phyloP scores from a whole-genome alignment of 2,329 filamentous ascomycete genomes.

The Hysterium pulicare region DNA sequence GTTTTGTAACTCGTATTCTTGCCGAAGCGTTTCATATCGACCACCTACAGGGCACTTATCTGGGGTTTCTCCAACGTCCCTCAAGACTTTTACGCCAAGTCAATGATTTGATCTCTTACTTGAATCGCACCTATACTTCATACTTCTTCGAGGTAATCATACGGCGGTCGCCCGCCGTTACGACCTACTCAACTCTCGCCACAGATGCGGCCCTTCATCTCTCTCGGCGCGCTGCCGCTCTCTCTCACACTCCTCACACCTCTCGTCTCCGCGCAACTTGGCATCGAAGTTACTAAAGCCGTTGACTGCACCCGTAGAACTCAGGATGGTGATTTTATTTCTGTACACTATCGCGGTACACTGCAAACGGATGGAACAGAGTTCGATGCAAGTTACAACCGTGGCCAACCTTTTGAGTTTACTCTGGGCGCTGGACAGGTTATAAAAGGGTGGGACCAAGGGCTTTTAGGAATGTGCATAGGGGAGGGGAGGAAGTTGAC shows the following conservation, averaged over 20 bases:
- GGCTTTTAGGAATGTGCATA: constrained; percentile 89
- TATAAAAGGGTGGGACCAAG: constrained; percentile 93
- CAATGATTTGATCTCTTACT: too few relatives aligned
- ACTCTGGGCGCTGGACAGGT: constrained; percentile 76
- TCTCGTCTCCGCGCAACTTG: constrained; percentile 26
- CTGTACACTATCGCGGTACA: constrained; percentile 50
- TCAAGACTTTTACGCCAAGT: too few relatives aligned
- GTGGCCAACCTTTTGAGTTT: constrained; percentile 73
- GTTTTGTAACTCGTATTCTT: too few relatives aligned
- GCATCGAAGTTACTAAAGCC: constrained; percentile 42
- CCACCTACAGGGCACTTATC: too few relatives aligned
- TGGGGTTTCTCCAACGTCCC: too few relatives aligned
- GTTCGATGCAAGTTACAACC: constrained; percentile 83
- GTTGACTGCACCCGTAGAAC: constrained; percentile 45
- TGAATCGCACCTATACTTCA: not conserved
- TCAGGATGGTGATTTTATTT: constrained; percentile 44
- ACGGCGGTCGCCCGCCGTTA: too few relatives aligned
- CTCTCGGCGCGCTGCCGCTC: constrained; percentile 19
- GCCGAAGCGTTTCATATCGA: too few relatives aligned
- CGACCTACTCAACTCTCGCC: too few relatives aligned
- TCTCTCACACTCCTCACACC: constrained; percentile 15
- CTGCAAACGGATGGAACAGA: constrained; percentile 61
- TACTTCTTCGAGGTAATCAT: not conserved
- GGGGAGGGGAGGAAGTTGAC: constrained; percentile 87
- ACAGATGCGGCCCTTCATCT: constrained; percentile 27